phyloP scores from a whole-genome alignment of 2,329 filamentous ascomycete genomes.

The Colletotrichum ledebouriae region DNA sequence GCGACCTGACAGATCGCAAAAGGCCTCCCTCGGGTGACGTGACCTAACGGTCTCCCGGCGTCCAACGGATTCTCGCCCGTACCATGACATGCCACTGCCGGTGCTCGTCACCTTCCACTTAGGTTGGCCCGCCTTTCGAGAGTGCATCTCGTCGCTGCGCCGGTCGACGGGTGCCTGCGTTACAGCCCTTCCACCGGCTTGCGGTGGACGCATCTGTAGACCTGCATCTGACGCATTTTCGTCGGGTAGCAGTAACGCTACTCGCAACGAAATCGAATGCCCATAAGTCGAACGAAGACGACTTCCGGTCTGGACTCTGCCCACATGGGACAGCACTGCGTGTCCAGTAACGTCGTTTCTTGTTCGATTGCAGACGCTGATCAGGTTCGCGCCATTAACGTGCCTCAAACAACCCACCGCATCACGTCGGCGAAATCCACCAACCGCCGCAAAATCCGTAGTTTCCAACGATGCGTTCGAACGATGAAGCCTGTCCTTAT shows the following conservation, averaged over 20 bases:
- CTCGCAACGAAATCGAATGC: too few relatives aligned
- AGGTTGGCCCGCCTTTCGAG: background rate
- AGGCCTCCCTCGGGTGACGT: constrained; percentile 6
- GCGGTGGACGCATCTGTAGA: background rate
- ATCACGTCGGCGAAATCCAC: constrained; percentile 1
- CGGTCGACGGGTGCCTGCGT: constrained; percentile 1
- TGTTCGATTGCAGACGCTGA: background rate
- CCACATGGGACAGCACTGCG: too few relatives aligned
- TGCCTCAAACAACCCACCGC: constrained; percentile 9
- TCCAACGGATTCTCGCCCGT: too few relatives aligned
- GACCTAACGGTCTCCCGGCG: background rate
- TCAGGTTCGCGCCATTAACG: constrained; percentile 12
- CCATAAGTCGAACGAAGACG: too few relatives aligned
- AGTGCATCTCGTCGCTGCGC: too few relatives aligned
- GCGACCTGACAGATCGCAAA: constrained; percentile 18
- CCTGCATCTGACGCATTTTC: constrained; percentile 5
- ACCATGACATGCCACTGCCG: too few relatives aligned
- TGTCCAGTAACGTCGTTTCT: too few relatives aligned
- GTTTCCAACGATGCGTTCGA: background rate
- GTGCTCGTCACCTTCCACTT: background rate
- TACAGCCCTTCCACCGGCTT: background rate
- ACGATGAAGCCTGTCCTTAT: background rate
- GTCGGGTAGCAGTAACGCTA: constrained; percentile 2
- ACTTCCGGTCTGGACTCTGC: too few relatives aligned
- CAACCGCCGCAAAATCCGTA: constrained; percentile 2